A percentile compares a stretch with the other conserved stretches of the same genome.
Evolutionary conservation across 495 filamentous ascomycete genomes (phyloP).

Genomic region (Penicillium roqueforti): DNA sequence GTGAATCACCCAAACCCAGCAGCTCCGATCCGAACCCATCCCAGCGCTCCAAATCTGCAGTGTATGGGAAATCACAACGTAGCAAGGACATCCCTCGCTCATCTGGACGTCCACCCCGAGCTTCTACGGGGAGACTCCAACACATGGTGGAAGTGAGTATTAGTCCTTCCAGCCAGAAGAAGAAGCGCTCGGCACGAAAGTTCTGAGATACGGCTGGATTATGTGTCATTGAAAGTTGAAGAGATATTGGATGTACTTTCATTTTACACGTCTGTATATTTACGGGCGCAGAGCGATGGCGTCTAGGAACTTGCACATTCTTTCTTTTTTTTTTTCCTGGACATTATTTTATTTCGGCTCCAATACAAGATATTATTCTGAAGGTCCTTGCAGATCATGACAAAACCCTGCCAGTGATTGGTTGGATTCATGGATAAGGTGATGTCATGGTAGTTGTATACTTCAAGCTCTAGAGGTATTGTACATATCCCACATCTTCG

Average conservation of each 20-base stretch:
- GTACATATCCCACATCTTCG: neutral
- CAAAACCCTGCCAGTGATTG: slow-evolving; percentile 17
- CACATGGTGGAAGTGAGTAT: slow-evolving; percentile 23
- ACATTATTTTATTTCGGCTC: slow-evolving; percentile 1
- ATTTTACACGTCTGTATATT: neutral
- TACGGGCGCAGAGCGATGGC: slow-evolving; percentile 5
- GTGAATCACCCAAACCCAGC: slow-evolving; percentile 25
- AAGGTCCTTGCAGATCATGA: slow-evolving; percentile 8
- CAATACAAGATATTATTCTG: neutral
- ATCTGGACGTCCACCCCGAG: slow-evolving; percentile 16
- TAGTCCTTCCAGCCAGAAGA: slow-evolving; percentile 23
- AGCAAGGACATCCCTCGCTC: slow-evolving; percentile 17
- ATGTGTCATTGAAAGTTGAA: neutral
- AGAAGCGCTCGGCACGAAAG: slow-evolving; percentile 19
- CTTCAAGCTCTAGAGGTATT: neutral
- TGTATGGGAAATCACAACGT: slow-evolving; percentile 36
- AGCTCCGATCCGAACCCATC: slow-evolving; percentile 3
- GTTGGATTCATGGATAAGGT: neutral
- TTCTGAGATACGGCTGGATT: slow-evolving; percentile 1
- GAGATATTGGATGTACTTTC: neutral
- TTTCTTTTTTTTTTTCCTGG: neutral
- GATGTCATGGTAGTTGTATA: slow-evolving; percentile 17
- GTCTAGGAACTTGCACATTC: slow-evolving; percentile 7
- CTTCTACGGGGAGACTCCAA: slow-evolving; percentile 19
- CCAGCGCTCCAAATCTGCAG: slow-evolving; percentile 18